Evolutionary conservation across 2,329 filamentous ascomycete genomes (phyloP), one percentile per base, ranked within the genome.

Genomic region (Apiospora hydei): DNA sequence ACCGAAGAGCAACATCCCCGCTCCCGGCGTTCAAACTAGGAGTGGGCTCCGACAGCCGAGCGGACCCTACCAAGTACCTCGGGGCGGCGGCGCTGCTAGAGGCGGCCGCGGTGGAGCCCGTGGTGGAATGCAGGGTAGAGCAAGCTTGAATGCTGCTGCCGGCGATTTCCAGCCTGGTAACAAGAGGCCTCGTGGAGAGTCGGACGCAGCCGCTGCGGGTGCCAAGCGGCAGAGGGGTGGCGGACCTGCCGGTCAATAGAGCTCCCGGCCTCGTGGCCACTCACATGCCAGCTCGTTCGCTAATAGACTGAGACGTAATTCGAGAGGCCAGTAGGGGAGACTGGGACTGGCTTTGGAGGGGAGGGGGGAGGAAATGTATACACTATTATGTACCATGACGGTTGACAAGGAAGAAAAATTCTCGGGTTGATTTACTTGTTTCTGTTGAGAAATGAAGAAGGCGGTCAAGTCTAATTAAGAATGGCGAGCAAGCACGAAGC

Each of bases 91-190:
- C 53, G 53, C 57, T 57, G 53, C 51, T 24, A 74, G 75, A 53
- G 72, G 77, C 34, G 80, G 79, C 11, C 79, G 81, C 3, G 81
- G 80, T 21, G 80, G 81, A 67, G 81, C 80, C 7, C 82, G 84
- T 72, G 81, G 81, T 11, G 82, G 84, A 72, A 81, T 81, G 6
- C 80, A 80, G 8, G 78, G 77, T 51, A 76, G 85, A 30, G 79
- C 81, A n/a, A 82, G 75, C 41, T 77, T 89, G 49, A 89, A 87
- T 77, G 84, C 85, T 2, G 81, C 82, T 14, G 88, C 85, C 18
- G 87, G 88, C 72, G 86, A 87, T 73, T 86, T 88, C 75, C 87
- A 88, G 41, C 84, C 86, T 21, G 86, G 87, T 30, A 88, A 85
- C 76, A 90, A 90, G 80, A 83, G 88, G 47, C 83, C 86, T 26